Evolutionary conservation across 2,329 filamentous ascomycete species (phyloP), one percentile per base, ranked within the genome.

Genomic region (Xylaria arbuscula): DNA sequence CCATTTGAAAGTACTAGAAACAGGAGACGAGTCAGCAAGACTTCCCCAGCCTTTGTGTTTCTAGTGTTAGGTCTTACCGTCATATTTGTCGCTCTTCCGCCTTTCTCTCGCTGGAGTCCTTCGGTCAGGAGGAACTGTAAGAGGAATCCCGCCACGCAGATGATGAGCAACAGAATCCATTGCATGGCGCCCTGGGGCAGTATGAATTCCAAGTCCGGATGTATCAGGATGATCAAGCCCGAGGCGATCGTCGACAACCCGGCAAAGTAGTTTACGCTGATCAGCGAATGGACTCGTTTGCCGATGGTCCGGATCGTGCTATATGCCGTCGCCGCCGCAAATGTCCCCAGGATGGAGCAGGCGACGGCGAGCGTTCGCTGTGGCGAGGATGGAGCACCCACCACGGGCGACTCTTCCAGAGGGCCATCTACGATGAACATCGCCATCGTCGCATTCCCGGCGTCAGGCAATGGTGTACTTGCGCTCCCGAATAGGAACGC

Each of bases 201-300:
- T 62, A 82, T 77, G 9, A 86, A 81, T 2, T 78, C 73, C 28
- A 84, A 73, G 40, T 78, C 78, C 0, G 84, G 84, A 34, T 83
- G 77, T 9, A 81, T 68, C 13, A 82, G 81, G 76, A 94, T 87
- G 47, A 88, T 86, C 0, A 90, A 74, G 1, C 86, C 79, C 8
- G 90, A 92, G 59, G 93, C 87, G 0, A 92, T 73, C 0, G 89
- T 91, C 47, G 90, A 91, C 78, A 89, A 85, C 0, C 82, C 81
- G 1, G 90, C 89, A 76, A 95, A 94, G 78, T 94, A 95, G 70
- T 92, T 94, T 8, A 95, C 92, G 36, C 86, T 90, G 50, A 95
- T 87, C 17, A 96, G 86, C 0, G 93, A 89, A 76, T 95, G 92
- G 0, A 90, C 90, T 22, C 92, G 84, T 72, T 88, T 88, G 1